Evolutionary conservation across 2,329 filamentous ascomycete genomes (phyloP).

Genomic region (Plenodomus lindquistii): DNA sequence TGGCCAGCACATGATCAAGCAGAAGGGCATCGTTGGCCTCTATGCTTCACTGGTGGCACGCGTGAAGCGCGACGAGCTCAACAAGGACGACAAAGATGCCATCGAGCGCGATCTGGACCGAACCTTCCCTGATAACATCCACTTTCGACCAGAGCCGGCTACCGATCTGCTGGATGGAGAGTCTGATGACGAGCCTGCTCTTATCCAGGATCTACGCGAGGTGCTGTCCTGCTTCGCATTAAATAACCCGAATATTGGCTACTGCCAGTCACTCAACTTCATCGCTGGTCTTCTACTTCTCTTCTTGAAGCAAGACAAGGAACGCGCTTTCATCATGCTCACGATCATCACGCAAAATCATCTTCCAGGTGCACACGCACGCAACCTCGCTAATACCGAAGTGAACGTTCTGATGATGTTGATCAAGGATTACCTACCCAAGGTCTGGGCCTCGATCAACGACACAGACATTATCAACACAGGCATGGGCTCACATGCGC

Average conservation of each 20-base stretch:
- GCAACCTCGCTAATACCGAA: constrained; percentile 89
- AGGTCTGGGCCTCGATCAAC: constrained; percentile 86
- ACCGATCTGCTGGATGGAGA: constrained; percentile 35
- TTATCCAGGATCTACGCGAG: constrained; percentile 79
- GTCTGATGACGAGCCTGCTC: constrained; percentile 65
- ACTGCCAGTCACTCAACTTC: constrained; percentile 96
- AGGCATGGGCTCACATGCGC: constrained; percentile 38
- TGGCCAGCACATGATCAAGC: constrained; percentile 76
- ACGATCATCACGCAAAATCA: constrained; percentile 89
- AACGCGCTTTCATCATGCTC: constrained; percentile 89
- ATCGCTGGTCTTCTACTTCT: constrained; percentile 86
- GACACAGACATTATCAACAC: constrained; percentile 62
- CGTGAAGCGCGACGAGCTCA: constrained; percentile 66
- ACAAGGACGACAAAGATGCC: constrained; percentile 77
- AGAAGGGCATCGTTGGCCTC: constrained; percentile 67
- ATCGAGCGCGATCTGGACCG: constrained; percentile 93
- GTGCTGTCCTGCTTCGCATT: constrained; percentile 89
- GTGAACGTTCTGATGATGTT: constrained; percentile 89
- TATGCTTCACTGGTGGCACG: constrained; percentile 72
- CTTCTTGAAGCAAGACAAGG: constrained; percentile 79
- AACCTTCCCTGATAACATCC: constrained; percentile 92
- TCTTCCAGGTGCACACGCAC: constrained; percentile 88
- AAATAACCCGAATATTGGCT: constrained; percentile 88
- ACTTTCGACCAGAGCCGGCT: constrained; percentile 71
- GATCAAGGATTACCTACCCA: constrained; percentile 79